These are phyloP conservation scores for Phytophthora lateralis DNA, from an alignment of 352 stramenopile genomes.

Conservation along the genomic window DNA sequence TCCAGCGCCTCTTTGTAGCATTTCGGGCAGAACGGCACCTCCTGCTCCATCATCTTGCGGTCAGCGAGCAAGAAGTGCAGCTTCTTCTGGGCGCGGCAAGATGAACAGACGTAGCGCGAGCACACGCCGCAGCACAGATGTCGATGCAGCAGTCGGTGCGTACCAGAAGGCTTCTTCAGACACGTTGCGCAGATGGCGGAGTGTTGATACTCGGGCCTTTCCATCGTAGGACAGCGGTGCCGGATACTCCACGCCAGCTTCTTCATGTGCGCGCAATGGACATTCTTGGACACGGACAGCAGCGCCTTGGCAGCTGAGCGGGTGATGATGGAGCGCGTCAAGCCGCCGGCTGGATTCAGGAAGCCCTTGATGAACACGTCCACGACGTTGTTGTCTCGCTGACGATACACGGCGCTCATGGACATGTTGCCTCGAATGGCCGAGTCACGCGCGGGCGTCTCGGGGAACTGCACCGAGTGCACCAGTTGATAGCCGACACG, in stretches of 20 bases:
- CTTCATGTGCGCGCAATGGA: slow-evolving; percentile 40
- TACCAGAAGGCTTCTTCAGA: slow-evolving; percentile 25
- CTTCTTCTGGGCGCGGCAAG: slow-evolving; percentile 31
- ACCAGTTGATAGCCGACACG: slow-evolving; percentile 55
- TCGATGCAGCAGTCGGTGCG: slow-evolving; percentile 17
- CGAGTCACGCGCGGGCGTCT: slow-evolving; percentile 20
- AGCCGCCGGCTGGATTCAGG: slow-evolving; percentile 32
- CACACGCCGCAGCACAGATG: slow-evolving; percentile 31
- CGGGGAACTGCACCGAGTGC: slow-evolving; percentile 50
- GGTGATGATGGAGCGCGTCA: slow-evolving; percentile 38
- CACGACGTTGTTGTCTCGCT: slow-evolving; percentile 37
- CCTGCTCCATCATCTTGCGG: slow-evolving; percentile 30
- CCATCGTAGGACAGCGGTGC: slow-evolving; percentile 21
- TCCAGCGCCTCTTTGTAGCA: slow-evolving; percentile 26
- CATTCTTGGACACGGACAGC: slow-evolving; percentile 35
- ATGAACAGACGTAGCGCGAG: slow-evolving; percentile 23
- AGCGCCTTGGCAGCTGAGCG: slow-evolving; percentile 31
- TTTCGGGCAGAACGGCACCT: slow-evolving; percentile 25
- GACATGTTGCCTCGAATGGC: slow-evolving; percentile 55
- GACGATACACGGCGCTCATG: slow-evolving; percentile 46
- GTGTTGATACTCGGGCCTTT: slow-evolving; percentile 14
- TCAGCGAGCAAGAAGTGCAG: slow-evolving; percentile 33
- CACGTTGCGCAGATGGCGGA: slow-evolving; percentile 26
- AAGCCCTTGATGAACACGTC: slow-evolving; percentile 47
- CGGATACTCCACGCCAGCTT: slow-evolving; percentile 39